phyloP scores from a whole-genome alignment of 2,329 filamentous ascomycete species.

The Tetracladium maxilliforme region DNA sequence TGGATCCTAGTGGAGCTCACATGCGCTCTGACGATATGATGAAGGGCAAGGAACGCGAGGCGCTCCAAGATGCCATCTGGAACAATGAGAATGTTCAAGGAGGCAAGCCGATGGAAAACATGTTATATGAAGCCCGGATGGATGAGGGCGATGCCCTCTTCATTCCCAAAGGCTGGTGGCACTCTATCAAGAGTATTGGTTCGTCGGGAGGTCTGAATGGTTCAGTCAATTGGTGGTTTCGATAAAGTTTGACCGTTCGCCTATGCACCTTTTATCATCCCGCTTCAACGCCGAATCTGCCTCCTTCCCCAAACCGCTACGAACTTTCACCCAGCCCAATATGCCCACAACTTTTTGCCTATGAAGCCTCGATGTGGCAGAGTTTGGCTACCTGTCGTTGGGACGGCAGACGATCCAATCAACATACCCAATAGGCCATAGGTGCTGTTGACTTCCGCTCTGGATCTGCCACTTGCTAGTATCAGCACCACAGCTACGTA shows the following conservation, averaged over 20 bases:
- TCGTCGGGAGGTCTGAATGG: slow-evolving; percentile 18
- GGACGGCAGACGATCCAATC: slow-evolving; percentile 28
- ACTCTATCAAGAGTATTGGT: slow-evolving; percentile 57
- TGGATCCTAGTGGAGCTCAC: slow-evolving; percentile 19
- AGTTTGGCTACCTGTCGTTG: too few relatives aligned
- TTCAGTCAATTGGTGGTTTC: slow-evolving; percentile 68
- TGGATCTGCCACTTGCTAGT: slow-evolving; percentile 24
- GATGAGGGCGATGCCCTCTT: slow-evolving; percentile 57
- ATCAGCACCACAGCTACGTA: slow-evolving; percentile 34
- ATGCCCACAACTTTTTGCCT: too few relatives aligned
- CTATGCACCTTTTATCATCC: too few relatives aligned
- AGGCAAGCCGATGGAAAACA: slow-evolving; percentile 12
- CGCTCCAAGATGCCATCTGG: slow-evolving; percentile 63
- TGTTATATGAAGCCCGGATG: slow-evolving; percentile 37
- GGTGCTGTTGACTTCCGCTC: slow-evolving; percentile 23
- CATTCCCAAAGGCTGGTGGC: slow-evolving; percentile 78
- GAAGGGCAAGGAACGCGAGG: slow-evolving; percentile 55
- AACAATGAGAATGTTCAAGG: slow-evolving; percentile 10
- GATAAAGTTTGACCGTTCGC: slow-evolving; percentile 32
- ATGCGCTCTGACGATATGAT: slow-evolving; percentile 84
- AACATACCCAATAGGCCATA: slow-evolving; percentile 30
- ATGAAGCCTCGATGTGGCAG: too few relatives aligned
- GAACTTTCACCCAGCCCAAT: too few relatives aligned
- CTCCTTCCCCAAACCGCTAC: too few relatives aligned
- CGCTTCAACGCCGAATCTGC: too few relatives aligned